phyloP scores from a whole-genome alignment of 1,284 basidiomycete genomes.

The Tylopilus sp. region DNA sequence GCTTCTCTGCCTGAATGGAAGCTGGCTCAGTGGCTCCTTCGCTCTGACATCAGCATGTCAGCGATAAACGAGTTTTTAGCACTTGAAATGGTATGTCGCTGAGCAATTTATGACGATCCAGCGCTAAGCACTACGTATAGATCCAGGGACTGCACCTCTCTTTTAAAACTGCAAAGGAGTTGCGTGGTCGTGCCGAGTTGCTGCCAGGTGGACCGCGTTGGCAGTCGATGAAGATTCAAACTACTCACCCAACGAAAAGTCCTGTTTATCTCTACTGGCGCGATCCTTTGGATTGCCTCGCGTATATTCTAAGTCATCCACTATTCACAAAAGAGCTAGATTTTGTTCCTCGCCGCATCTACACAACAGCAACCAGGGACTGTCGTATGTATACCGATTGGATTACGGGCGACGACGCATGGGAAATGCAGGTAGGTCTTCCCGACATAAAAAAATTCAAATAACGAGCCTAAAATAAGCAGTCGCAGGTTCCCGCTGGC shows the following conservation, averaged over 20 bases:
- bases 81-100: slow-evolving; percentile 33
- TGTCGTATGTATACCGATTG: neutral
- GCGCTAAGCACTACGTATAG: slow-evolving; percentile 21
- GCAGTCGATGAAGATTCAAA: neutral
- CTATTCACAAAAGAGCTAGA: neutral
- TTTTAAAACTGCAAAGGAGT: neutral
- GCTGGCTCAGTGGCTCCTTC: too few relatives aligned
- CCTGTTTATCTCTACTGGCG: neutral
- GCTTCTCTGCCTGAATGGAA: too few relatives aligned
- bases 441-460: too few relatives aligned
- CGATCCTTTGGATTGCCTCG: neutral
- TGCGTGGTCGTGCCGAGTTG: neutral
- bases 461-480: too few relatives aligned
- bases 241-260: neutral
- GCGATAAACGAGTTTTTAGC: too few relatives aligned
- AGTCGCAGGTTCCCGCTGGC: too few relatives aligned
- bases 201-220: neutral
- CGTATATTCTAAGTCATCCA: neutral
- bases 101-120: slow-evolving; percentile 56
- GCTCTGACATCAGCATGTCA: too few relatives aligned
- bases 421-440: neutral
- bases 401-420: neutral
- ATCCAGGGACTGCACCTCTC: neutral
- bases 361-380: neutral
- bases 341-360: neutral